phyloP scores from a whole-genome alignment of 176 grass and related monocot species.

The Musa troglodytarum region DNA sequence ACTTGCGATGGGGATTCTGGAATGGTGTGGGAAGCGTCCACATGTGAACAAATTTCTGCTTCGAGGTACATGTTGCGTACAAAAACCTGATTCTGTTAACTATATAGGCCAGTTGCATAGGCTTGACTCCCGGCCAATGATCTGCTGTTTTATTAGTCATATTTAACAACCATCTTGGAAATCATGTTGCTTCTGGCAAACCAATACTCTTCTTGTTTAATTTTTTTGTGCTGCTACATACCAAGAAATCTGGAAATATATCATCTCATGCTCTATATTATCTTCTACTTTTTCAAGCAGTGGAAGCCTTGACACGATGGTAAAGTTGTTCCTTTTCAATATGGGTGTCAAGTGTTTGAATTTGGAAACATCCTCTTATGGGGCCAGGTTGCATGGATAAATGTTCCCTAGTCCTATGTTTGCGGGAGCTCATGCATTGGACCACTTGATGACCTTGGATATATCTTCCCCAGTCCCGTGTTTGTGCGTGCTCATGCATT shows the following conservation, averaged over 20 bases:
- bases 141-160: background rate
- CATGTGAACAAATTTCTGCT: conserved; percentile 16
- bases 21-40: background rate
- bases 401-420: background rate
- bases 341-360: background rate
- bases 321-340: background rate
- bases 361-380: background rate
- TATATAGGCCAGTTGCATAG: too few relatives aligned
- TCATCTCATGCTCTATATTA: background rate
- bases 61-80: conserved; percentile 13
- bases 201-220: background rate
- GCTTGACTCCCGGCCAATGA: background rate
- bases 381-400: background rate
- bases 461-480: background rate
- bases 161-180: background rate
- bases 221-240: background rate
- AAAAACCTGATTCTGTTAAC: background rate
- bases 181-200: background rate
- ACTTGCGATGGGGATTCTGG: conserved; percentile 11
- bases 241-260: background rate
- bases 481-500: background rate
- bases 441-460: background rate
- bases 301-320: background rate
- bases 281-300: background rate
- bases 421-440: background rate